Evolutionary conservation across 2,329 filamentous ascomycete genomes (phyloP).

Genomic region (Claviceps sp.): DNA sequence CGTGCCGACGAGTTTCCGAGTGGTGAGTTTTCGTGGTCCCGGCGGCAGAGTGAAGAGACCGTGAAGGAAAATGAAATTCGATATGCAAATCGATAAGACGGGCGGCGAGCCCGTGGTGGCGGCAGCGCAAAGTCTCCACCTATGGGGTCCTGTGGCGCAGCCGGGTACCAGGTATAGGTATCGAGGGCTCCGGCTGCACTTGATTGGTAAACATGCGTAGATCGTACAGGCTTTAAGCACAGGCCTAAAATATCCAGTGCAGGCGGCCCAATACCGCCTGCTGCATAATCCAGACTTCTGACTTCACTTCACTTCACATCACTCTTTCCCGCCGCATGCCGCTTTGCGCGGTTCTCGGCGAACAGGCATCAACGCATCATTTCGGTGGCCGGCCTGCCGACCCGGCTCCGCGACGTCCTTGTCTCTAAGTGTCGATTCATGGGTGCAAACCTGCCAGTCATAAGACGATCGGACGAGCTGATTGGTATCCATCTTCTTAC

Average conservation of each 20-base stretch:
- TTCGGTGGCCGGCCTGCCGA: conserved; percentile 1
- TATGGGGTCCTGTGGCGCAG: neutral
- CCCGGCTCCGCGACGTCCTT: neutral
- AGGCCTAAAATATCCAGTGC: neutral
- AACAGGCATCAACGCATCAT: neutral
- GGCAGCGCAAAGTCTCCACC: too few relatives aligned
- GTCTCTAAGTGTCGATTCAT: neutral
- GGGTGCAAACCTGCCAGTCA: neutral
- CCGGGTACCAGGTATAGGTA: neutral
- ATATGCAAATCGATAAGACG: neutral
- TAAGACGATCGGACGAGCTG: neutral
- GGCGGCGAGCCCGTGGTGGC: neutral
- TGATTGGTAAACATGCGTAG: too few relatives aligned
- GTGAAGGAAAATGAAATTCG: neutral
- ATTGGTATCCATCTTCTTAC: neutral
- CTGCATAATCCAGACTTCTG: neutral
- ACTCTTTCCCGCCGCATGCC: neutral
- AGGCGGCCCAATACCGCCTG: neutral
- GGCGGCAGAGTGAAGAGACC: neutral
- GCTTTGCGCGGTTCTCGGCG: neutral
- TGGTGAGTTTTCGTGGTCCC: neutral
- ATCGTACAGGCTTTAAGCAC: too few relatives aligned
- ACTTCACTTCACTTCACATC: neutral
- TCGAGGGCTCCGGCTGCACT: too few relatives aligned
- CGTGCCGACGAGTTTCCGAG: neutral